Percentiles rank a stretch among this genome's conserved stretches.
Evolutionary conservation across 1,284 basidiomycete species (phyloP).

Genomic region (Pascua sp.): DNA sequence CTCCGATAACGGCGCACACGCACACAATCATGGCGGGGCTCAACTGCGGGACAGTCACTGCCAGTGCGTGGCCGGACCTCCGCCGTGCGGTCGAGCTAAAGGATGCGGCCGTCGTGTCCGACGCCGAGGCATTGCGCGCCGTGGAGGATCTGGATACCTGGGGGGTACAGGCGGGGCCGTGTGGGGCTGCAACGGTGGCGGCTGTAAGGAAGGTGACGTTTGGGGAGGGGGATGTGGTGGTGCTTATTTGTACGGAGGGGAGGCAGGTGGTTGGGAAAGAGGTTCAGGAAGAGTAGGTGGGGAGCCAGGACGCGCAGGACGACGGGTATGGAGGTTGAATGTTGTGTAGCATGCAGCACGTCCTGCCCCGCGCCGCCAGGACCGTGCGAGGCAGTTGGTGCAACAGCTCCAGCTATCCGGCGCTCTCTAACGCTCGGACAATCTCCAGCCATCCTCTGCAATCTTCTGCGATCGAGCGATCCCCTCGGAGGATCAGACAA

Average conservation of each 20-base stretch:
- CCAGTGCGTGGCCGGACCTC: constrained; percentile 16
- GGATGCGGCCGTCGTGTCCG: constrained; percentile 15
- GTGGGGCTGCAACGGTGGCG: constrained; percentile 15
- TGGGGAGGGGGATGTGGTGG: constrained; percentile 10
- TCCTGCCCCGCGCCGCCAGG: too few species aligned
- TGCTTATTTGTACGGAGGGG: constrained; percentile 19
- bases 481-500: too few species aligned
- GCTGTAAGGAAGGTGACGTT: constrained; percentile 12
- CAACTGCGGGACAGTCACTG: constrained; percentile 15
- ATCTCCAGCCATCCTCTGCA: too few species aligned
- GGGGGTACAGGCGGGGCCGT: constrained; percentile 12
- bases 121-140: constrained; percentile 5
- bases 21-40: constrained; percentile 18
- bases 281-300: background rate
- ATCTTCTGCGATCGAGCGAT: too few species aligned
- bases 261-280: constrained; percentile 1
- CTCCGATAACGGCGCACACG: background rate
- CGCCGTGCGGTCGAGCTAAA: background rate
- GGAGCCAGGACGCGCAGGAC: too few species aligned
- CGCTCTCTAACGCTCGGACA: too few species aligned
- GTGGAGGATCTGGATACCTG: background rate
- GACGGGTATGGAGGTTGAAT: too few species aligned
- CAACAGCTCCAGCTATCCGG: too few species aligned
- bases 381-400: too few species aligned
- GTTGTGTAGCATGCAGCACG: too few species aligned